Base-by-base conservation (phyloP, 768 basidiomycete genomes). In the Auriscalpium microsporum region DNA sequence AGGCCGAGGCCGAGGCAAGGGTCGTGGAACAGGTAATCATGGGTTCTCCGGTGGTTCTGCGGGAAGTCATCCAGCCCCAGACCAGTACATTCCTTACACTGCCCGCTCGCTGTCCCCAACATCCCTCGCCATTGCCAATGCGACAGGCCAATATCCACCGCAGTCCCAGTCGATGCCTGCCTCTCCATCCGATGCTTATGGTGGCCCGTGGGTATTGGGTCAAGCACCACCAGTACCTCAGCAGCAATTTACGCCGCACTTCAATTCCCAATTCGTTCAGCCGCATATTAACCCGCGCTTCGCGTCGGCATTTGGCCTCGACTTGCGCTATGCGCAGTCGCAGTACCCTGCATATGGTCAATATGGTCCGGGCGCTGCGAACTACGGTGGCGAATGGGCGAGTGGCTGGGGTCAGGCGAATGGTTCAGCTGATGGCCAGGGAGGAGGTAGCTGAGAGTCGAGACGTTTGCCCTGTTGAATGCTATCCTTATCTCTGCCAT, bases 251-350 rank as follows among this genome's bases (percentile, higher is more conserved):
- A 51, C 51, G 45, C 58, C 57, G 17, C 53, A 51, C 49, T 58
- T 54, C 45, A 48, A 51, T 11, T 68, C 65, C 47, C 58, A 63
- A 34, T 65, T 74, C 64, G 73, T 89, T n/a, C 86, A 89, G 60
- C 89, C 89, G 7, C 89, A 91, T 63, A 90, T 91, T 56, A 90
- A 91, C 62, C 89, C 89, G 9, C 78, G 83, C 10, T 90, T 91
- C 68, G 86, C 87, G 13, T 78, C 80, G 35, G 71, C 72, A 33
- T 86, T 88, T 58, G 85, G 82, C 23, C 66, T 83, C 55, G 71
- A 75, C 49, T 57, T 78, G 57, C 69, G 64, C 55, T 64, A 64
- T 51, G 52, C 55, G 55, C 51, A 66, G 56, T 59, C 56, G 45
- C 53, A 63, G 48, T 65, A 57, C 23, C 42, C 45, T n/a, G 50